Percentiles rank a stretch among this genome's conserved stretches.
Conservation (phyloP, 2,329 filamentous ascomycete genomes). For the Calonectria montana region DNA sequence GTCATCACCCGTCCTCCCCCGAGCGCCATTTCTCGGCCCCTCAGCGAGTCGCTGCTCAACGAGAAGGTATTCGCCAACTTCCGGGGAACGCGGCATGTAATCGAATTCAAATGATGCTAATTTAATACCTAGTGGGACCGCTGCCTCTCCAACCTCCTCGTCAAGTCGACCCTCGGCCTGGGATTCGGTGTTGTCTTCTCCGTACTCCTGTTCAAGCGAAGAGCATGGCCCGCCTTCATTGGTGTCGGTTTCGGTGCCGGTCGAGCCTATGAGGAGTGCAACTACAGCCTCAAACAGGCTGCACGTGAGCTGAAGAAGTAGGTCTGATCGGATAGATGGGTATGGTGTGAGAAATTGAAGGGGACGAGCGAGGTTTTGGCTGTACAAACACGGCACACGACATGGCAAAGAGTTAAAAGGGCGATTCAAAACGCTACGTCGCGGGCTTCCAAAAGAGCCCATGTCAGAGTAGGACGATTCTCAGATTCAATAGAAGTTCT, state of each 20-base stretch:
- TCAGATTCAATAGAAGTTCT: slow-evolving; percentile 46
- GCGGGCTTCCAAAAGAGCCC: slow-evolving; percentile 38
- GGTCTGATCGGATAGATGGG: slow-evolving; percentile 47
- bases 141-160: slow-evolving; percentile 96
- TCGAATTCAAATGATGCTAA: slow-evolving; percentile 29
- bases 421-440: slow-evolving; percentile 31
- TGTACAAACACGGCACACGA: slow-evolving; percentile 41
- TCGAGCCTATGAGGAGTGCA: slow-evolving; percentile 98
- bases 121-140: slow-evolving; percentile 84
- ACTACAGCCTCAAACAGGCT: slow-evolving; percentile 77
- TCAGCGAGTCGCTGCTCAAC: slow-evolving; percentile 98
- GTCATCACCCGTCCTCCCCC: slow-evolving; percentile 59
- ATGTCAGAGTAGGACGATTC: slow-evolving; percentile 42
- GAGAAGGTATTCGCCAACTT: slow-evolving; percentile 82
- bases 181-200: slow-evolving; percentile 99
- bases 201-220: slow-evolving; percentile 96
- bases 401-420: slow-evolving; percentile 33
- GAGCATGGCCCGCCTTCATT: slow-evolving; percentile 96
- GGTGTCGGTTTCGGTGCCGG: slow-evolving; percentile 96
- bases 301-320: slow-evolving; percentile 68
- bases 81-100: background rate
- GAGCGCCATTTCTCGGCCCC: slow-evolving; percentile 79
- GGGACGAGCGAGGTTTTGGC: slow-evolving; percentile 22
- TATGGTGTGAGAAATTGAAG: slow-evolving; percentile 7
- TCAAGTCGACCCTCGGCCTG: slow-evolving; percentile 95